Conservation (phyloP, 441 rosid genomes). For the Sinapis alba region DNA sequence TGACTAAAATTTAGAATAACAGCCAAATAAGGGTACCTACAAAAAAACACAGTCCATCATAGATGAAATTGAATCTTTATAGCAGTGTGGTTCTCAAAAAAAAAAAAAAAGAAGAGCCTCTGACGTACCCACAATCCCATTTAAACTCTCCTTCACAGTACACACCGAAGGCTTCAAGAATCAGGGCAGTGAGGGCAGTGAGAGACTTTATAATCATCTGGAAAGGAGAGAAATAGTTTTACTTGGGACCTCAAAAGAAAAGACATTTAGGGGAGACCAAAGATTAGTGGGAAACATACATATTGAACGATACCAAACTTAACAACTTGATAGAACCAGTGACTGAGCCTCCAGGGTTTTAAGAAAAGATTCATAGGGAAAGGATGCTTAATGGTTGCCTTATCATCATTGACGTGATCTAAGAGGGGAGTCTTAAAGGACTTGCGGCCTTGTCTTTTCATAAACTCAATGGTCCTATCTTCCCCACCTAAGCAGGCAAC, state of each 20-base stretch:
- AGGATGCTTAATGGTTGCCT: slow-evolving; percentile 77
- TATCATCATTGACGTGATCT: slow-evolving; percentile 63
- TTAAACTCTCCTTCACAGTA: slow-evolving; percentile 99
- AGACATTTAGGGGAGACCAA: neutral
- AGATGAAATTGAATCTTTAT: neutral
- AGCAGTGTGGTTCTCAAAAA: slow-evolving; percentile 18
- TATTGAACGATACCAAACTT: slow-evolving; percentile 99
- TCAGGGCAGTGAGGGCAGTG: slow-evolving; percentile 77
- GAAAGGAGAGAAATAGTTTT: slow-evolving; percentile 37
- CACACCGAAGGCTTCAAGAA: slow-evolving; percentile 88
- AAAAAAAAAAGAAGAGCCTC: slow-evolving; percentile 14
- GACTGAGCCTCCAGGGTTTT: slow-evolving; percentile 96
- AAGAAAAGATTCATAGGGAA: slow-evolving; percentile 88
- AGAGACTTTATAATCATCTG: slow-evolving; percentile 97
- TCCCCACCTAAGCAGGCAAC: slow-evolving; percentile 99
- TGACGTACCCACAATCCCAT: slow-evolving; percentile 86
- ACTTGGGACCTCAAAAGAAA: slow-evolving; percentile 19
- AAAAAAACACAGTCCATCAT: slow-evolving; percentile 26
- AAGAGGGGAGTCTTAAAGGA: slow-evolving; percentile 68
- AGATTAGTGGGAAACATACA: slow-evolving; percentile 57
- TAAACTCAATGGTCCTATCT: slow-evolving; percentile 85
- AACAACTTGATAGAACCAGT: slow-evolving; percentile 93
- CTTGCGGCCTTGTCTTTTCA: slow-evolving; percentile 87
- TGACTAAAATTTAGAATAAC: slow-evolving; percentile 97
- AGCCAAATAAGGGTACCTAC: slow-evolving; percentile 95